A percentile compares a stretch with the other conserved stretches of the same genome.
phyloP scores from a whole-genome alignment of 2,329 filamentous ascomycete genomes.

The Nigrograna mackinnonii region DNA sequence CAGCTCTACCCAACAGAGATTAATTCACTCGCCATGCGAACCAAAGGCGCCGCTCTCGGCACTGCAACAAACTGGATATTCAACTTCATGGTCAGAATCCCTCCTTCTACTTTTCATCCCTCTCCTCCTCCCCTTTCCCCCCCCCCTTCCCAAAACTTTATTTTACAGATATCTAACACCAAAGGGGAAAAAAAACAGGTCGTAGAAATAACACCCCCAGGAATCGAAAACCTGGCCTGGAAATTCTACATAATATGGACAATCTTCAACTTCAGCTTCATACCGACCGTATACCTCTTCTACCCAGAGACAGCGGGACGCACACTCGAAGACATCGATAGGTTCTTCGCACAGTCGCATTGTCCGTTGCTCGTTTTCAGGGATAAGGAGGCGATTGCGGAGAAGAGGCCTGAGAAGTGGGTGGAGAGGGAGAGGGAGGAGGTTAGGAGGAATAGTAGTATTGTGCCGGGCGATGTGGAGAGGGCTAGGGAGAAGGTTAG shows the following conservation, averaged over 20 bases:
- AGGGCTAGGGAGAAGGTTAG: neutral
- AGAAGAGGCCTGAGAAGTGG: conserved; percentile 49
- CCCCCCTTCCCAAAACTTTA: no score
- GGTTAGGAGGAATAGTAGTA: conserved; percentile 21
- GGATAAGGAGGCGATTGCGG: neutral
- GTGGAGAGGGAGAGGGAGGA: conserved; percentile 46
- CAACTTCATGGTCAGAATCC: conserved; percentile 40
- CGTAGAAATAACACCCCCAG: conserved; percentile 47
- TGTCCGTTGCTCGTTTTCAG: no score
- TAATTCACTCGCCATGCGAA: conserved; percentile 53
- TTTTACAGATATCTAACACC: no score
- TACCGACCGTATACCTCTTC: conserved; percentile 32
- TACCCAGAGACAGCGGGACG: conserved; percentile 32
- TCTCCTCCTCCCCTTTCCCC: no score
- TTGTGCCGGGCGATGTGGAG: neutral
- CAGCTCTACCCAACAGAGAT: conserved; percentile 53
- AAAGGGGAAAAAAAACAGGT: conserved; percentile 8
- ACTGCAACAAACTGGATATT: conserved; percentile 58
- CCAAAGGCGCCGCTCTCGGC: conserved; percentile 52
- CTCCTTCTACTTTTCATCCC: neutral
- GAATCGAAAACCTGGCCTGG: conserved; percentile 46
- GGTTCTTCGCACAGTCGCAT: conserved; percentile 28
- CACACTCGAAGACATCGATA: conserved; percentile 35
- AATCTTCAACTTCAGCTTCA: conserved; percentile 45
- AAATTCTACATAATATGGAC: conserved; percentile 52